Evolutionary conservation across 2,329 filamentous ascomycete genomes (phyloP).

Genomic region (Penicillium sp.): DNA sequence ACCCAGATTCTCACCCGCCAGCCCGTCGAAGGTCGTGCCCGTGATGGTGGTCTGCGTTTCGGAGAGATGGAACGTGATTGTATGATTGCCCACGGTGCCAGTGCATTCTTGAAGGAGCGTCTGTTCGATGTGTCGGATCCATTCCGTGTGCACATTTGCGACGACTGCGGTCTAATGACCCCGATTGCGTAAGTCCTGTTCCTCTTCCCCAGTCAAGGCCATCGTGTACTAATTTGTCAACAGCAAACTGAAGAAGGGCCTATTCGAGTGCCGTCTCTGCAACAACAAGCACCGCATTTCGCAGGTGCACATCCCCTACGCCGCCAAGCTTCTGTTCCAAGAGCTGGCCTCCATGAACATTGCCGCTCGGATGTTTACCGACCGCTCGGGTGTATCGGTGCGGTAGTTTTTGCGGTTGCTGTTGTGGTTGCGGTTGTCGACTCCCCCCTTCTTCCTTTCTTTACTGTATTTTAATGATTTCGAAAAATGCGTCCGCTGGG

Average conservation of each 20-base stretch:
- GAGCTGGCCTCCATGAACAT: conserved; percentile 99
- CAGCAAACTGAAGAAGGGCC: conserved; percentile 91
- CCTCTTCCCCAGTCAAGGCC: neutral
- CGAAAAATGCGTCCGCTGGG: conserved; percentile 28
- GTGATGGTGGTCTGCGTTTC: conserved; percentile 97
- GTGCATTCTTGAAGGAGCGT: conserved; percentile 94
- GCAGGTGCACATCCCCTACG: conserved; percentile 96
- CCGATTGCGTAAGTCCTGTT: conserved; percentile 86
- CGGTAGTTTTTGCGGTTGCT: conserved; percentile 31
- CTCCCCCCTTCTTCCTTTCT: conserved; percentile 7
- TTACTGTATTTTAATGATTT: conserved; percentile 34
- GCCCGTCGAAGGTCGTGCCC: conserved; percentile 95
- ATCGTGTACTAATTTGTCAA: conserved; percentile 13
- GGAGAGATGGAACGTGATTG: conserved; percentile 99
- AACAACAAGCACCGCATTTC: conserved; percentile 99
- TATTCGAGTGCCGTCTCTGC: conserved; percentile 95
- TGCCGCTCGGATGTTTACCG: conserved; percentile 94
- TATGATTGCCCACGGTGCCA: conserved; percentile 99
- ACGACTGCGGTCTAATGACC: conserved; percentile 98
- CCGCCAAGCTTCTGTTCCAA: conserved; percentile 97
- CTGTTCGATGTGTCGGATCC: conserved; percentile 97
- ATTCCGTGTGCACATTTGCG: conserved; percentile 96
- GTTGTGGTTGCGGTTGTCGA: neutral
- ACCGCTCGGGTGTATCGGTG: conserved; percentile 53
- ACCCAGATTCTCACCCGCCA: conserved; percentile 97